phyloP scores from a whole-genome alignment of 1,284 basidiomycete species.

The Cryptococcus jaspeensis region DNA sequence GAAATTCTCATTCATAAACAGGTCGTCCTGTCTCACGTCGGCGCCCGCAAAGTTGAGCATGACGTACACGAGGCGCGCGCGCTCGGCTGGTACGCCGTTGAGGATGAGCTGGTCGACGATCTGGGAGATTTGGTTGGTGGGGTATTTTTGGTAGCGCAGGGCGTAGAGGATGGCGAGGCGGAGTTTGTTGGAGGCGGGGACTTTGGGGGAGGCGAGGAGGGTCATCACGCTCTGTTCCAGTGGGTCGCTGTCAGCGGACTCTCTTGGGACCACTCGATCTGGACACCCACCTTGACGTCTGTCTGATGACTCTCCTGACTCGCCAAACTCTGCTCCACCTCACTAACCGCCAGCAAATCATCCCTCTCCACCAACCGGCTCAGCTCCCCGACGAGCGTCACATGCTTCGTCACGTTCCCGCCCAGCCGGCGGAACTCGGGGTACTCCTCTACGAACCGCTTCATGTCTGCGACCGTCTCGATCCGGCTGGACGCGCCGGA shows the following conservation, averaged over 20 bases:
- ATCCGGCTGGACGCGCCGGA: slow-evolving; percentile 68
- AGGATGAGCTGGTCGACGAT: slow-evolving; percentile 79
- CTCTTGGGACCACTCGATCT: neutral
- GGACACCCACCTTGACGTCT: slow-evolving; percentile 72
- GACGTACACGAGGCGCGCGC: slow-evolving; percentile 88
- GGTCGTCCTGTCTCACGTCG: slow-evolving; percentile 94
- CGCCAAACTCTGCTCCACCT: slow-evolving; percentile 94
- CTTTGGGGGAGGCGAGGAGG: slow-evolving; percentile 65
- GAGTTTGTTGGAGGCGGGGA: slow-evolving; percentile 79
- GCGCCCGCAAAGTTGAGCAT: slow-evolving; percentile 90
- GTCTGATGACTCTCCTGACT: slow-evolving; percentile 77
- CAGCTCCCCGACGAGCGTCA: slow-evolving; percentile 92
- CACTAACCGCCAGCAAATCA: slow-evolving; percentile 82
- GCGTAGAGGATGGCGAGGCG: slow-evolving; percentile 93
- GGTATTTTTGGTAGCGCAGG: slow-evolving; percentile 90
- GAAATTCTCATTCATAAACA: slow-evolving; percentile 94
- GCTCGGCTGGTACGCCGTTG: slow-evolving; percentile 77
- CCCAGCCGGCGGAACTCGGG: slow-evolving; percentile 95
- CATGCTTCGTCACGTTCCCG: slow-evolving; percentile 98
- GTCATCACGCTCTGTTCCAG: slow-evolving; percentile 68
- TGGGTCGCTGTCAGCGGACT: neutral
- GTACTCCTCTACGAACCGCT: slow-evolving; percentile 96
- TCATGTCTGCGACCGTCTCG: slow-evolving; percentile 97
- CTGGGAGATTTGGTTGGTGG: slow-evolving; percentile 75
- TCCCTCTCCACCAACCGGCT: slow-evolving; percentile 84